phyloP scores from a whole-genome alignment of 495 filamentous ascomycete genomes.

The Podospora pseudopauciseta region DNA sequence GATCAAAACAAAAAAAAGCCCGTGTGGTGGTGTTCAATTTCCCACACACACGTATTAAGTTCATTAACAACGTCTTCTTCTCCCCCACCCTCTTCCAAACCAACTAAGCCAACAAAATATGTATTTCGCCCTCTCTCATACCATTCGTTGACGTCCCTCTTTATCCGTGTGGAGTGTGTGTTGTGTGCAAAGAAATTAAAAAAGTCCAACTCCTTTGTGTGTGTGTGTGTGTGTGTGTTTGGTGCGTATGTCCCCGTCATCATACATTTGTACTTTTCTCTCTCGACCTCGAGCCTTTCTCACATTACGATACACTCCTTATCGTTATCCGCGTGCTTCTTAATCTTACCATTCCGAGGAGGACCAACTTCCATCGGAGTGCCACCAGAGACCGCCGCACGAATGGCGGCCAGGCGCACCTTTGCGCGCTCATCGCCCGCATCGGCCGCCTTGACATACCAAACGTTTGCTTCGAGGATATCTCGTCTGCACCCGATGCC shows the following conservation, averaged over 20 bases:
- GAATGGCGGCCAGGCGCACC: conserved; percentile 79
- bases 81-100: neutral
- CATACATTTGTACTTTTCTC: neutral
- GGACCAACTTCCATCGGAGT: conserved; percentile 51
- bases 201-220: neutral
- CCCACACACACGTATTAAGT: neutral
- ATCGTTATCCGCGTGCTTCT: conserved; percentile 48
- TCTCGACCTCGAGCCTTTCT: conserved; percentile 15
- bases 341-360: conserved; percentile 48
- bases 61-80: neutral
- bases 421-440: conserved; percentile 87
- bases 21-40: neutral
- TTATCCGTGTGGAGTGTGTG: neutral
- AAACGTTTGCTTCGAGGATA: conserved; percentile 90
- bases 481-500: conserved; percentile 94
- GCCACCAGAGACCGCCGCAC: conserved; percentile 75
- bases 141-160: neutral
- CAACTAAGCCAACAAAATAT: neutral
- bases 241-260: neutral
- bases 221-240: neutral
- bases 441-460: conserved; percentile 96
- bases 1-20: neutral
- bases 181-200: neutral
- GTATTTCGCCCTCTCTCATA: neutral
- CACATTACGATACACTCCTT: conserved; percentile 61